Percentiles rank a stretch among this genome's conserved stretches.
phyloP scores from a whole-genome alignment of 768 basidiomycete genomes.

The Leccinum olivaceopallidum region DNA sequence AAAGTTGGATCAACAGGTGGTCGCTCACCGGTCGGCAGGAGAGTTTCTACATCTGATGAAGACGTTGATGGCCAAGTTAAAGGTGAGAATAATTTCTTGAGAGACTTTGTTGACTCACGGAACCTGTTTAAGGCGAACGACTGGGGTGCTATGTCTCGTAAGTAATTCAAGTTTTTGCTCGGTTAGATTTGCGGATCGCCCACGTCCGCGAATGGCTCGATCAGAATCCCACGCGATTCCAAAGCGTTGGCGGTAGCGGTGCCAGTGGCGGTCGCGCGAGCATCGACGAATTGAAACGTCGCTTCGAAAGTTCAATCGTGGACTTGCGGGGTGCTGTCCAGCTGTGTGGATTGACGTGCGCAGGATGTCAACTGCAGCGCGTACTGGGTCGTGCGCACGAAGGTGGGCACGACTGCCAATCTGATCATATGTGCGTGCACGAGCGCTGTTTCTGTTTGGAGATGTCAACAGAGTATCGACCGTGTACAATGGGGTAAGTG shows the following conservation, averaged over 20 bases:
- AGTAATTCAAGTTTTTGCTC: too few relatives aligned
- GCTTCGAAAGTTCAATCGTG: constrained; percentile 43
- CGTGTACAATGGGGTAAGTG: constrained; percentile 51
- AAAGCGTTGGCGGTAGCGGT: constrained; percentile 12
- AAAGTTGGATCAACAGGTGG: constrained; percentile 46
- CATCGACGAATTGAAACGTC: constrained; percentile 45
- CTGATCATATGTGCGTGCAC: constrained; percentile 47
- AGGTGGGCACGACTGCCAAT: constrained; percentile 48
- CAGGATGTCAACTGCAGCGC: constrained; percentile 49
- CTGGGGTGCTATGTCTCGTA: constrained; percentile 65
- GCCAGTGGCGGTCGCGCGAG: constrained; percentile 38
- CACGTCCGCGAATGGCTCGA: constrained; percentile 55
- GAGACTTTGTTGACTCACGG: background rate
- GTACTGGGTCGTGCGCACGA: constrained; percentile 47
- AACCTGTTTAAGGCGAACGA: constrained; percentile 49
- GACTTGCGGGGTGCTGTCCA: constrained; percentile 48
- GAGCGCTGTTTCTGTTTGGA: constrained; percentile 42
- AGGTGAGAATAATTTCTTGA: constrained; percentile 36
- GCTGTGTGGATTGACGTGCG: constrained; percentile 51
- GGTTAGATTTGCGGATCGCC: constrained; percentile 43
- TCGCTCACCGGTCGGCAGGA: constrained; percentile 51
- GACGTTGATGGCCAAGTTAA: constrained; percentile 68
- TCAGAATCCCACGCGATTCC: constrained; percentile 50
- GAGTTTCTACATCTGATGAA: constrained; percentile 59
- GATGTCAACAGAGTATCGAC: constrained; percentile 27